These are phyloP conservation scores for Yarrowia alimentaria DNA, from an alignment of 805 yeast genomes.

Conservation along the genomic window DNA sequence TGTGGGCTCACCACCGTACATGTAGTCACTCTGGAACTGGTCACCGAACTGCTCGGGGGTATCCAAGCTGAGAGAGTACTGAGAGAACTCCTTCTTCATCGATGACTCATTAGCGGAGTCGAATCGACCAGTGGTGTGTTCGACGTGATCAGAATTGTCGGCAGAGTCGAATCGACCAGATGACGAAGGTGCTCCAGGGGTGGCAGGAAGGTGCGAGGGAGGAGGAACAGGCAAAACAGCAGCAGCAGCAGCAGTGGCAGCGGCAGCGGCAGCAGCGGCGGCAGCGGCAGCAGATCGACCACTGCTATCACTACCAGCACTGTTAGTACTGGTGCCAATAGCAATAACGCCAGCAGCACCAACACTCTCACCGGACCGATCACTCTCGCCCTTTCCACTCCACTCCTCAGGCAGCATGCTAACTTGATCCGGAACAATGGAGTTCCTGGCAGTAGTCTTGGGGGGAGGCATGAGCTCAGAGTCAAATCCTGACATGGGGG, in stretches of 20 bases:
- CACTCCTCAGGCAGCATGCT: slow-evolving; percentile 19
- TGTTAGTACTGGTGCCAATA: too few species aligned
- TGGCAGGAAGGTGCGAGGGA: slow-evolving; percentile 8
- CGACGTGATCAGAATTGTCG: slow-evolving; percentile 1
- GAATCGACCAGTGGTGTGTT: slow-evolving; percentile 15
- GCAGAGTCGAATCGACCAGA: slow-evolving; percentile 7
- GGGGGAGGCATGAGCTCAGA: background rate
- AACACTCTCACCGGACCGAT: background rate
- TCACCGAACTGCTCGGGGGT: slow-evolving; percentile 6
- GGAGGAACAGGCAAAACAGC: background rate
- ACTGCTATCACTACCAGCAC: too few species aligned
- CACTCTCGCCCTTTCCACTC: slow-evolving; percentile 1
- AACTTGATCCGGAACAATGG: slow-evolving; percentile 24
- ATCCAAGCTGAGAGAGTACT: slow-evolving; percentile 3
- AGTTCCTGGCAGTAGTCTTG: background rate
- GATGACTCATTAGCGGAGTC: slow-evolving; percentile 17
- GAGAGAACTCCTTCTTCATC: slow-evolving; percentile 6
- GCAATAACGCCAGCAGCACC: background rate
- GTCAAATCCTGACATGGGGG: background rate
- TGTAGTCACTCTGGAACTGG: too few species aligned
- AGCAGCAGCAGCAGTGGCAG: background rate
- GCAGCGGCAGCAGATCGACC: background rate
- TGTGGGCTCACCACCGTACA: too few species aligned
- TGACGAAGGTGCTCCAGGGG: background rate
- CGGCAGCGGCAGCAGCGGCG: background rate